Conservation (phyloP, 805 yeast species). For the Alloascoidea africana region DNA sequence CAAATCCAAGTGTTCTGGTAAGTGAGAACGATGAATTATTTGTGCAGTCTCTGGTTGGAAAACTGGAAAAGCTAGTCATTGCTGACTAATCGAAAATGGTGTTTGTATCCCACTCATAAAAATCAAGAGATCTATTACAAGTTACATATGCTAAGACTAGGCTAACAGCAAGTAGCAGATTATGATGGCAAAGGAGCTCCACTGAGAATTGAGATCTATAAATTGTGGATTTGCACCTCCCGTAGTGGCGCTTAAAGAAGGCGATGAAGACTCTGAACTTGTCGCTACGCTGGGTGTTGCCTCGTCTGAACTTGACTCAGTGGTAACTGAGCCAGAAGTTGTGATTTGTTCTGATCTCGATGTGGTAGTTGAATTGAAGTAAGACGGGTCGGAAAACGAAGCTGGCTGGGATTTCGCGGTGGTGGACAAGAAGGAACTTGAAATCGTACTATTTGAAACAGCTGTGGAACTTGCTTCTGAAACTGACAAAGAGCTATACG, state of each 20-base stretch:
- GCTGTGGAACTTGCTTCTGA: neutral
- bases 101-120: too few relatives aligned
- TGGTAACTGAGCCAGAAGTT: neutral
- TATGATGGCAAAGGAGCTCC: too few relatives aligned
- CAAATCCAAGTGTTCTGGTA: neutral
- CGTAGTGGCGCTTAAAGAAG: too few relatives aligned
- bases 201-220: too few relatives aligned
- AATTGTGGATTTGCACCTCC: too few relatives aligned
- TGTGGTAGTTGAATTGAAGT: neutral
- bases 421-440: neutral
- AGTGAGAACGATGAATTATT: neutral
- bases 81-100: neutral
- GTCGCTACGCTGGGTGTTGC: neutral
- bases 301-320: neutral
- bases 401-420: neutral
- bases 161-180: too few relatives aligned
- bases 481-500: neutral
- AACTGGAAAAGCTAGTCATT: neutral
- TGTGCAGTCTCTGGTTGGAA: conserved; percentile 1
- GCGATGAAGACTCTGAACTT: neutral
- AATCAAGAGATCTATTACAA: too few relatives aligned
- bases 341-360: neutral
- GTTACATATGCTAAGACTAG: too few relatives aligned
- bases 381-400: neutral
- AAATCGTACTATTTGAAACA: neutral